Percentiles rank a stretch among this genome's conserved stretches.
Evolutionary conservation across 345 rosid genomes (phyloP).

Genomic region (Eucalyptus tenuipes): DNA sequence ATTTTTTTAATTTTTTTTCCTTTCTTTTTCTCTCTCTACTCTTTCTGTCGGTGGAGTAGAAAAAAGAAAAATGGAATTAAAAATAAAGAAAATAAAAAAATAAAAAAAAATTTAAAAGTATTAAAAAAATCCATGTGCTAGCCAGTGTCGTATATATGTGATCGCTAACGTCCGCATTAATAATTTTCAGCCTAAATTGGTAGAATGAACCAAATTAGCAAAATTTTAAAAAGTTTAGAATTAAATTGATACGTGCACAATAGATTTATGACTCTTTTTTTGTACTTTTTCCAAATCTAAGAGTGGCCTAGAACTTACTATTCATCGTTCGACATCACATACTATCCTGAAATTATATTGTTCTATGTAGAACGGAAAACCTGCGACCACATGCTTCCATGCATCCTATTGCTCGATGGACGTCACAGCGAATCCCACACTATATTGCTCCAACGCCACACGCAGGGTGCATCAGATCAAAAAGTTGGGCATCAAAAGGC

Average conservation of each 20-base stretch:
- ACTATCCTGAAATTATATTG: no score
- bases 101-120: no score
- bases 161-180: fast-evolving
- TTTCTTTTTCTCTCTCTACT: neutral
- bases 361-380: neutral
- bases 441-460: neutral
- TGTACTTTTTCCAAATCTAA: neutral
- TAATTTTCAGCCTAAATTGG: no score
- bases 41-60: neutral
- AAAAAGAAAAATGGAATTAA: no score
- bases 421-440: neutral
- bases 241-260: fast-evolving
- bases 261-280: no score
- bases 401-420: neutral
- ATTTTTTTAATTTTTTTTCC: no score
- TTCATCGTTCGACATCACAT: neutral
- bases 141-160: fast-evolving
- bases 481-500: neutral
- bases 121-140: no score
- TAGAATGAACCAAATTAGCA: fast-evolving
- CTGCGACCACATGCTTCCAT: neutral
- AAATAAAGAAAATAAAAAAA: no score
- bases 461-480: neutral
- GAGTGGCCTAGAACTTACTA: neutral
- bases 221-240: no score